Percentiles rank a stretch among this genome's conserved stretches.
These are phyloP conservation scores for Neotropicomus parvogracilis DNA, from an alignment of 1,284 basidiomycete genomes.

Conservation along the genomic window DNA sequence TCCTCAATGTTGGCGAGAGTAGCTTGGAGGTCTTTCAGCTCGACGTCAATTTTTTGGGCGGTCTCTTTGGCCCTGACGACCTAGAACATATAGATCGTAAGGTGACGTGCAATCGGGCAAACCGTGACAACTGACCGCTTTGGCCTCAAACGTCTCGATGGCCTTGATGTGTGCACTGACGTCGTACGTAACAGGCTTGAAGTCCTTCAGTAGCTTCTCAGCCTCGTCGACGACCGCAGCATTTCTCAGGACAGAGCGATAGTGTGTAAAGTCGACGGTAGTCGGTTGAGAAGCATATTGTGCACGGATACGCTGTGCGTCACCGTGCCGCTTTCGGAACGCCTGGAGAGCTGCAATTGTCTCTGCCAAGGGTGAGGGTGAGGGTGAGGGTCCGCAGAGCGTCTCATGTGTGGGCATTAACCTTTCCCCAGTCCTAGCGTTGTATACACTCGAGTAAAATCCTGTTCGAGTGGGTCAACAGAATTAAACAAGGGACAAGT, in stretches of 20 bases:
- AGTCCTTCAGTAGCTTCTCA: constrained; percentile 85
- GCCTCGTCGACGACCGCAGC: constrained; percentile 88
- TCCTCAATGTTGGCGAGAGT: constrained; percentile 98
- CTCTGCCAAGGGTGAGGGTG: constrained; percentile 49
- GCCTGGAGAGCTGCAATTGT: constrained; percentile 86
- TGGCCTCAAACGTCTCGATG: constrained; percentile 95
- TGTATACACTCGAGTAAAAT: constrained; percentile 89
- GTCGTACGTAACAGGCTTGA: constrained; percentile 98
- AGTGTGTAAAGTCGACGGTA: constrained; percentile 87
- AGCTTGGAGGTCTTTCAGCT: constrained; percentile 88
- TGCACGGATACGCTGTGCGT: constrained; percentile 77
- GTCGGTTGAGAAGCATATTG: constrained; percentile 73
- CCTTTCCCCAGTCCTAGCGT: constrained; percentile 92
- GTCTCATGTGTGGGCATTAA: constrained; percentile 34
- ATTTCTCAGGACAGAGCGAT: constrained; percentile 91
- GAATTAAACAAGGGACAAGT: constrained; percentile 8
- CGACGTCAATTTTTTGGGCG: constrained; percentile 86
- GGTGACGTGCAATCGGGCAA: neutral
- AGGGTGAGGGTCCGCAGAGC: constrained; percentile 4
- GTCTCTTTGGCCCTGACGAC: constrained; percentile 90
- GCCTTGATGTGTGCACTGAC: constrained; percentile 89
- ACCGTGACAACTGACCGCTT: constrained; percentile 70
- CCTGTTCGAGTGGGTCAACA: constrained; percentile 52
- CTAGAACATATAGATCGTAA: constrained; percentile 41
- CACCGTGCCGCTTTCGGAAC: constrained; percentile 93